These are phyloP conservation scores for Thalassiosira livingstoniorum DNA, from an alignment of 352 stramenopile species.

Conservation along the genomic window DNA sequence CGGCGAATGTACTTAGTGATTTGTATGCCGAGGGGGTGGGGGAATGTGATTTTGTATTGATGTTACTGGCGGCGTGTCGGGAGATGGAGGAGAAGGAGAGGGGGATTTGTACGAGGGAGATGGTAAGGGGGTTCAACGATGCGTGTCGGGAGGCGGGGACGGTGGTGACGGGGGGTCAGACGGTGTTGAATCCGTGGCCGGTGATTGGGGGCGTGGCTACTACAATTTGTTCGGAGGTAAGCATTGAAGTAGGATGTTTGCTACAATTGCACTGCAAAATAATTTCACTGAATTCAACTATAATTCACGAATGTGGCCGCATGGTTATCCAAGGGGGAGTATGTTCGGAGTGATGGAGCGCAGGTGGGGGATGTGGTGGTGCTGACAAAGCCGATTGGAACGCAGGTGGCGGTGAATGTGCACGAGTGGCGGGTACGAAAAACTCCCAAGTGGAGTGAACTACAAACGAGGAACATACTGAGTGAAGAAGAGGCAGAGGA, in stretches of 20 bases:
- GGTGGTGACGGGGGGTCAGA: conserved; percentile 93
- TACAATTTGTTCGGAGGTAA: conserved; percentile 76
- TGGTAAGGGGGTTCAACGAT: conserved; percentile 95
- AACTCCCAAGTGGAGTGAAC: conserved; percentile 60
- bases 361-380: conserved; percentile 91
- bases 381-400: conserved; percentile 94
- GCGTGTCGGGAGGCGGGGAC: conserved; percentile 88
- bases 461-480: conserved; percentile 83
- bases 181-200: conserved; percentile 95
- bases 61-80: conserved; percentile 92
- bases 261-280: too few relatives aligned
- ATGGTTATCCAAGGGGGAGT: too few relatives aligned
- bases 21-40: conserved; percentile 94
- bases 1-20: conserved; percentile 94
- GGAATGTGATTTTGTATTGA: conserved; percentile 94
- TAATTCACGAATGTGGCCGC: too few relatives aligned
- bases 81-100: conserved; percentile 92
- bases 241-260: too few relatives aligned
- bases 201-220: conserved; percentile 94
- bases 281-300: too few relatives aligned
- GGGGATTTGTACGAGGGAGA: conserved; percentile 92
- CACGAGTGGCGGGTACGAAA: conserved; percentile 91
- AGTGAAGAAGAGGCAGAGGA: conserved; percentile 82
- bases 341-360: conserved; percentile 91
- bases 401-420: conserved; percentile 93